phyloP scores from a whole-genome alignment of 192 early-diverging fungal species.

The Entophlyctis helioformis region DNA sequence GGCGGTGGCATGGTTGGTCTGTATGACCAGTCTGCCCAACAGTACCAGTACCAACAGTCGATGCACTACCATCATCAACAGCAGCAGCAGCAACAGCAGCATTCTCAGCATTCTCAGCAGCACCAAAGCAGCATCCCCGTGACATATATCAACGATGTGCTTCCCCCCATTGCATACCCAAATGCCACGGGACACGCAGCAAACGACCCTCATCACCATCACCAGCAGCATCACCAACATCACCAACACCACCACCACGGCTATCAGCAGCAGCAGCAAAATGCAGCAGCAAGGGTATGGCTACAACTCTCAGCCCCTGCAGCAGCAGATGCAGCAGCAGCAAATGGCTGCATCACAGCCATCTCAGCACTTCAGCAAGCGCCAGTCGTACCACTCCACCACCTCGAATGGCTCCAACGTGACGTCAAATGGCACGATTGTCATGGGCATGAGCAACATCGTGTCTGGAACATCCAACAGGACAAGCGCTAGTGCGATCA shows the following conservation, averaged over 20 bases:
- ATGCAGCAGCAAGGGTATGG: neutral
- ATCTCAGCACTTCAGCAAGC: too few species aligned
- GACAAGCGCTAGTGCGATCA: too few species aligned
- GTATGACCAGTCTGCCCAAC: neutral
- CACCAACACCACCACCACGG: neutral
- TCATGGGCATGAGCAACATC: too few species aligned
- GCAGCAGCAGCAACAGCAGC: neutral
- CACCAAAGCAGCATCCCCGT: neutral
- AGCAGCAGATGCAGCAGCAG: slow-evolving; percentile 29
- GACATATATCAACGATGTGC: neutral
- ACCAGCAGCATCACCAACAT: slow-evolving; percentile 1
- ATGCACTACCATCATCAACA: neutral
- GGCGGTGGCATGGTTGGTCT: neutral
- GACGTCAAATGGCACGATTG: too few species aligned
- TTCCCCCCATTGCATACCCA: neutral
- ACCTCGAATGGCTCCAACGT: too few species aligned
- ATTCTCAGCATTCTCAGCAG: neutral
- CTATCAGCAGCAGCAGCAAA: neutral
- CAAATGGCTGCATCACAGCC: too few species aligned
- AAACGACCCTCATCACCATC: neutral
- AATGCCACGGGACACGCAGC: neutral
- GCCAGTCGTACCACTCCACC: too few species aligned
- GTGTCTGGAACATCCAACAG: too few species aligned
- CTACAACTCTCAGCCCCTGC: neutral
- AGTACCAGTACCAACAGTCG: neutral